Evolutionary conservation across 495 filamentous ascomycete species (phyloP), one percentile per base, ranked within the genome.

Genomic region (Aspergillus affinis): DNA sequence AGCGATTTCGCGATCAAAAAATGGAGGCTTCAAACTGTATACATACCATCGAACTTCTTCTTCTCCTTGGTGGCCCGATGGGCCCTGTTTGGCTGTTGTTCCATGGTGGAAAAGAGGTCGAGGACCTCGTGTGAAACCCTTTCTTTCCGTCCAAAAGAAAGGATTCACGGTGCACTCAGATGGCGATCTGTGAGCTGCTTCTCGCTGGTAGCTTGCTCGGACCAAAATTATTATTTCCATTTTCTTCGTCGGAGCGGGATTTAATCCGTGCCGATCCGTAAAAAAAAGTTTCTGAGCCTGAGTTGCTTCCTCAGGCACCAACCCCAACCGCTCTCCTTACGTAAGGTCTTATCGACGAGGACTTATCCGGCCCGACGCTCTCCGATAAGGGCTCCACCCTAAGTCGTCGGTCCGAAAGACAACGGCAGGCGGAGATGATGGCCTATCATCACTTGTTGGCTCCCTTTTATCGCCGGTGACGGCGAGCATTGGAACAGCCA

Each of bases 21-120:
- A 20, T 48, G 46, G 46, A 56, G 44, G 36, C 32, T 44, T 46
- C 18, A 55, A 13, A 27, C 20, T 27, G 30, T 53, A 57, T 56
- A 64, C 74, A 58, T 72, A 75, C 85, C 82, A 57, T 80, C 76
- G 60, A 84, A 86, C 70, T 89, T 86, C 81, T 96, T 97, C 82
- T 96, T 96, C 74, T 92, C 90, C 76, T 97, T 97, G 3, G 87
- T 77, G 69, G 90, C 88, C 58, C 92, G 82, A 82, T 98, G 93
- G 56, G 90, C 81, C 73, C 90, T 86, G 71, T 98, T 92, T n/a
- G 78, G 71, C 74, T 97, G 93, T 57, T 88, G 78, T 72, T 94
- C 91, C 89, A 93, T 94, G 18, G 10, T 72, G 60, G 41, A 62
- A 63, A 57, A 48, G 65, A 76, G 75, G 71, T 68, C 63, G 21